A percentile compares a stretch with the other conserved stretches of the same genome.
These are phyloP conservation scores for Luffa aegyptiaca DNA, from an alignment of 306 rosid genomes.

Conservation along the genomic window DNA sequence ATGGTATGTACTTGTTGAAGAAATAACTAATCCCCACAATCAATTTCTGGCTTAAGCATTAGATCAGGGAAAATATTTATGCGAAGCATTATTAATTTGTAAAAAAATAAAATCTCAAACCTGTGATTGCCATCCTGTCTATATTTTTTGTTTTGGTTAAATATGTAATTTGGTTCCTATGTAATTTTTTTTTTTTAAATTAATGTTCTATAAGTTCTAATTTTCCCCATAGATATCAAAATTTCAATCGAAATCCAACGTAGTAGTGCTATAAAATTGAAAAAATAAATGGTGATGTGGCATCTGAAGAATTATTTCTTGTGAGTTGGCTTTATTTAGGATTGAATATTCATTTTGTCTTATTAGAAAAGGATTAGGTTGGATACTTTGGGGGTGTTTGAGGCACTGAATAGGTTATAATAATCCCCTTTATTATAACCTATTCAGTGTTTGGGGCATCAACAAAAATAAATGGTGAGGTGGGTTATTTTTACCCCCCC, in stretches of 20 bases:
- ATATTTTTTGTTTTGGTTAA: not conserved
- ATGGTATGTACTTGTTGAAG: constrained; percentile 71
- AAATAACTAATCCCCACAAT: constrained; percentile 21
- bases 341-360: not conserved
- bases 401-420: too few species aligned
- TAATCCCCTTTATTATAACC: too few species aligned
- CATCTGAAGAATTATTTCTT: not conserved
- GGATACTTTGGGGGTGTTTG: too few species aligned
- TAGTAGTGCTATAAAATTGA: not conserved
- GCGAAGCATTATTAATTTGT: not conserved
- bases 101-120: not conserved
- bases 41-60: not conserved
- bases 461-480: too few species aligned
- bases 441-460: too few species aligned
- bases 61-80: not conserved
- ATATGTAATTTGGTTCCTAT: not conserved
- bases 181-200: not conserved
- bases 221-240: not conserved
- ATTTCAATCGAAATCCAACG: not conserved
- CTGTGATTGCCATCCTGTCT: not conserved
- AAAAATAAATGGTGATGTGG: not conserved
- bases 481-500: too few species aligned
- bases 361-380: not conserved
- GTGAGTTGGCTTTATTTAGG: not conserved
- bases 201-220: not conserved